Evolutionary conservation across 768 basidiomycete genomes (phyloP), one percentile per base, ranked within the genome.

Genomic region (Lactifluus hygrophoroides): DNA sequence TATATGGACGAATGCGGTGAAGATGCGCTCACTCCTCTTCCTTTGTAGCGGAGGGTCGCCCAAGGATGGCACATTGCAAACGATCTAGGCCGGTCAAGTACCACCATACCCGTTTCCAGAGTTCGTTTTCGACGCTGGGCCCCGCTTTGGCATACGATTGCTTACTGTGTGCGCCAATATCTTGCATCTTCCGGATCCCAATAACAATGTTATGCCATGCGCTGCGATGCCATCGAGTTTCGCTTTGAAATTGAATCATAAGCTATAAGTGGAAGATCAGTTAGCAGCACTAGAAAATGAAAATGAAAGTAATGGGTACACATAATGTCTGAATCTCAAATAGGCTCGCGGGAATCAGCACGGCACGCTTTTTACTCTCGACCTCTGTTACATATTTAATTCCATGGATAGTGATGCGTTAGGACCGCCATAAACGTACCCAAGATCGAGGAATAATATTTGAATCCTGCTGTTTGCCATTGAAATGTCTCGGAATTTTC

Each of bases 261-360:
- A 84, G 68, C 82, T 83, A 11, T 3, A 8, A 53, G 25, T 19
- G 46, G 17, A 51, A 3, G 40, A 7, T 4, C 11, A 14, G 42
- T 64, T 17, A 43, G 34, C n/a, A 40, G 46, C 19, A 67, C 42
- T 60, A 65, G 17, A 68, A n/a, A 55, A 35, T 19, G 35, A 37
- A 30, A 27, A 47, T 13, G 53, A 19, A 34, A 53, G 65, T 60
- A n/a, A 51, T 66, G 64, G 77, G 63, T 71, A 75, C 73, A 64
- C 74, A 75, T 71, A 81, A 69, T 3, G 79, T 77, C 67, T 86
- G 84, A 7, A 86, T 72, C 72, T 86, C 84, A 58, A 84, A 83
- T 5, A 86, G 69, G 59, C 76, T 77, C 11, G 82, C 75, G 0
- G 85, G 80, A 62, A 78, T 78, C 42, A 83, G 72, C 27, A 82